Evolutionary conservation across 208 protist species (phyloP), one percentile per base, ranked within the genome.

Genomic region (Leishmania major): DNA sequence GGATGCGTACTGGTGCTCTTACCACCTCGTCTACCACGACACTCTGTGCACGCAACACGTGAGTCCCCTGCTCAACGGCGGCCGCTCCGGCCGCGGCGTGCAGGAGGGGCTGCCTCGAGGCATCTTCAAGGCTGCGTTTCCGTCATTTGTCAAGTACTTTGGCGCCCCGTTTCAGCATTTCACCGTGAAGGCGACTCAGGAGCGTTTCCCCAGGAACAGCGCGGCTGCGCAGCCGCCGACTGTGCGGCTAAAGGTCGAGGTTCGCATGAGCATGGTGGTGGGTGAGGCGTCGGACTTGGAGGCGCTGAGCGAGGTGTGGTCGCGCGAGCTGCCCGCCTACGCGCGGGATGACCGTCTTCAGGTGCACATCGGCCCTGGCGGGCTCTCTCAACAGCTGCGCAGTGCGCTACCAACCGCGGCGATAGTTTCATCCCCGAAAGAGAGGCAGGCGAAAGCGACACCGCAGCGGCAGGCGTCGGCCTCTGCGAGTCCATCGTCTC

Each of bases 11-110:
- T 96, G 93, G 93, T 96, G 93, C 83, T 94, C 93, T 3, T 95
- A 92, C 80, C 93, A 96, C 79, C 67, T 91, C 8, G 89, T 92
- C 7, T 91, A 92, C 74, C 90, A 94, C 83, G 93, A 96, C 81
- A 91, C 91, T 1, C 76, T 96, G 13, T 96, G 93, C 77, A 95
- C 92, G 43, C 93, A 96, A 79, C 91, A 96, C 79, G 85, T 96
- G 40, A 92, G 77, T 47, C 85, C 91, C 10, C 55, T 95, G 17
- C 87, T 96, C 28, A 92, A 90, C 77, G 88, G 89, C 49, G 93
- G 93, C 13, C 89, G 92, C 45, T 84, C 77, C 51, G 84, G 87
- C 53, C 89, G 85, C 43, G 87, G 82, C 10, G 84, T 89, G 37
- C 86, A 90, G 69, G 89, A 95, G 51, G 81, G 79, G 19, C 88